These are phyloP conservation scores for Hyphopichia khmerensis DNA, from an alignment of 1,139 yeast genomes.

Conservation along the genomic window DNA sequence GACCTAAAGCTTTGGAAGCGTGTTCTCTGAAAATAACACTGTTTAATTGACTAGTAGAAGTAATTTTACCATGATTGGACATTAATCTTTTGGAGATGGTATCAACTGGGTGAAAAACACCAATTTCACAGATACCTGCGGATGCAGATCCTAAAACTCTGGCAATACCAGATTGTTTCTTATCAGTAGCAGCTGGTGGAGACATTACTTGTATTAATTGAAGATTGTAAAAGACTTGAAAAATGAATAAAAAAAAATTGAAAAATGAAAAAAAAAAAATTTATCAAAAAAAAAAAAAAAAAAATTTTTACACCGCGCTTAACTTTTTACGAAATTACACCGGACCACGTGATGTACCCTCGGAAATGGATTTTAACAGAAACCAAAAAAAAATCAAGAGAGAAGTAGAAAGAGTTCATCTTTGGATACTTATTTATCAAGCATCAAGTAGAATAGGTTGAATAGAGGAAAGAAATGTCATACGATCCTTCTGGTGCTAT, in stretches of 20 bases:
- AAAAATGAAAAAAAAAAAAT: neutral
- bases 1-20: conserved; percentile 68
- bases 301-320: conserved; percentile 10
- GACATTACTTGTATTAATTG: neutral
- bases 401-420: too few relatives aligned
- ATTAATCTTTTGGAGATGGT: conserved; percentile 96
- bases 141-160: conserved; percentile 95
- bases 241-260: neutral
- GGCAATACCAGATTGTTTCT: conserved; percentile 86
- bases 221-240: conserved; percentile 38
- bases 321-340: too few relatives aligned
- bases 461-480: too few relatives aligned
- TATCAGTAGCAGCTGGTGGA: conserved; percentile 52
- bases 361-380: too few relatives aligned
- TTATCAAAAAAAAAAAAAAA: neutral
- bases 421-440: too few relatives aligned
- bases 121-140: conserved; percentile 96
- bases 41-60: conserved; percentile 67
- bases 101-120: conserved; percentile 98
- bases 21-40: conserved; percentile 82
- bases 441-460: too few relatives aligned
- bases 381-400: too few relatives aligned
- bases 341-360: too few relatives aligned
- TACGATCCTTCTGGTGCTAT: neutral
- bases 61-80: conserved; percentile 84